Evolutionary conservation across 306 rosid species (phyloP), one percentile per base, ranked within the genome.

Genomic region (Hylodesmum podocarpum): DNA sequence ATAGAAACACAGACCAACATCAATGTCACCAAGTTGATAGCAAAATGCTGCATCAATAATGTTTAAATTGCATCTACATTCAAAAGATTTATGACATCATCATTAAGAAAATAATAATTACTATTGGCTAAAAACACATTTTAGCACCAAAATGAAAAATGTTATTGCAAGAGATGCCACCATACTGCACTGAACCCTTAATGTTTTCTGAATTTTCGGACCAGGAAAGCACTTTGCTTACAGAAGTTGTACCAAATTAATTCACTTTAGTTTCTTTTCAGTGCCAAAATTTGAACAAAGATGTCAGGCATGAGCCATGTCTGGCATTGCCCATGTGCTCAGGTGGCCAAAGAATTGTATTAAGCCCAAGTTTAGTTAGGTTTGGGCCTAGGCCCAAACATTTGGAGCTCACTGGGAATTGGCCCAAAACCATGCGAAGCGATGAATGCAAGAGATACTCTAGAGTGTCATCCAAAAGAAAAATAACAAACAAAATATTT

Each of bases 1-100:
- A 75, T 11, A 22, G 11, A 40, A 72, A 69, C 50, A 66, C 65
- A 79, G 79, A 44, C 72, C 25, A 68, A 51, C 57, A 80, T 78
- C 46, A 69, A 57, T 18, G 70, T 49, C 74, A 66, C 28, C 61
- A 67, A 13, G 66, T 41, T 16, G 14, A 49, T 58, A 68, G 61
- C 40, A 37, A 34, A 57, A 46, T 46, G 15, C 4, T 12, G 24
- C 8, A 18, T 10, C 33, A 8, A 57, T 29, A 6, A 33, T 5
- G 37, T 40, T 67, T 22, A 59, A 19, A 18, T 6, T 50, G 67
- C 39, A 2, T 47, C 44, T 29, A 53, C 7, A 25, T 41, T 33
- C 31, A 53, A 57, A 70, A 24, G 19, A 34, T 46, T 63, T 64
- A 51, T 21, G 40, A 15, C 37, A 39, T 59, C 43, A 15, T 21